phyloP scores from a whole-genome alignment of 192 early-diverging fungal genomes.

The Backusella parvicylindrica region DNA sequence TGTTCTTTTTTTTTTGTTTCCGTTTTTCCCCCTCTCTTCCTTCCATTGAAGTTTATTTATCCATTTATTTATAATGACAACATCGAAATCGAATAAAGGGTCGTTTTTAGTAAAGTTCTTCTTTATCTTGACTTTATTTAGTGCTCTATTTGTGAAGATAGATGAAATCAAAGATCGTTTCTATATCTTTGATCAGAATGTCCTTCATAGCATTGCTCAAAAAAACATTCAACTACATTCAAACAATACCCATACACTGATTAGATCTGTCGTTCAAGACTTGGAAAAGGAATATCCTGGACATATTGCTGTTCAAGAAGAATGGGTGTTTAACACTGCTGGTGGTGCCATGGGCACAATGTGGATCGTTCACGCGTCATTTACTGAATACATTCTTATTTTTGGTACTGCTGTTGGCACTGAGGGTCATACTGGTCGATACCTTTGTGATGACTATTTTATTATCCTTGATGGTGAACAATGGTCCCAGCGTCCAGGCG shows the following conservation, averaged over 20 bases:
- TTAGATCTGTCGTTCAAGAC: conserved; percentile 31
- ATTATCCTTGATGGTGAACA: conserved; percentile 47
- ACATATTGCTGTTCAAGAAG: conserved; percentile 33
- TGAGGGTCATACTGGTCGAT: conserved; percentile 41
- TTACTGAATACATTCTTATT: conserved; percentile 44
- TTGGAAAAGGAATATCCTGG: conserved; percentile 34
- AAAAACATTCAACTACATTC: conserved; percentile 29
- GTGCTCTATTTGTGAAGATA: conserved; percentile 37
- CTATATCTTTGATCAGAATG: conserved; percentile 40
- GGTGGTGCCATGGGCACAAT: conserved; percentile 47
- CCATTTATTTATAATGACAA: neutral
- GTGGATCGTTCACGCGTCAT: conserved; percentile 43
- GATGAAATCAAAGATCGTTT: conserved; percentile 32
- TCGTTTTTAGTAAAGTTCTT: conserved; percentile 16
- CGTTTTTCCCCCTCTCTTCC: neutral
- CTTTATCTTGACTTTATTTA: conserved; percentile 13
- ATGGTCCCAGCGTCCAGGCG: conserved; percentile 40
- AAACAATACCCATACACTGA: conserved; percentile 31
- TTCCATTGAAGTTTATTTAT: neutral
- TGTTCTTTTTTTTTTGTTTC: neutral
- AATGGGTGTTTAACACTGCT: conserved; percentile 49
- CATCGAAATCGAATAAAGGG: neutral
- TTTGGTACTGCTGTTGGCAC: conserved; percentile 47
- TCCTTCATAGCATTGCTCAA: conserved; percentile 32
- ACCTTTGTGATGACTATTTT: conserved; percentile 43